Evolutionary conservation across 2,329 filamentous ascomycete species (phyloP).

Genomic region (Ascochyta fabae): DNA sequence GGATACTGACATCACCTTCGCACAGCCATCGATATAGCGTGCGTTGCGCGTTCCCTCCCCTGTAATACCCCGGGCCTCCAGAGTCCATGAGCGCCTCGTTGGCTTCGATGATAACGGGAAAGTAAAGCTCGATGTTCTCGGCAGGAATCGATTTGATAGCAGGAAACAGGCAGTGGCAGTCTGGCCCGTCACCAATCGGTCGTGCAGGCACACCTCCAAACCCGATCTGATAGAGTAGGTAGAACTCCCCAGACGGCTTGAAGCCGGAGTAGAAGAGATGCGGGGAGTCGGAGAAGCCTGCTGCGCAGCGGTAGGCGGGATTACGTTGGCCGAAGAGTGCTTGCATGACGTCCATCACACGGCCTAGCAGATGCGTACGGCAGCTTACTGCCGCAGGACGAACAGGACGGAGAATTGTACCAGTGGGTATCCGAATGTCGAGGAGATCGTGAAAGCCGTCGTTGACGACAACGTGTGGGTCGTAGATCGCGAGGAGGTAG

Average conservation of each 20-base stretch:
- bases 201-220: conserved; percentile 59
- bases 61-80: conserved; percentile 56
- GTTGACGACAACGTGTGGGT: conserved; percentile 58
- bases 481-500: conserved; percentile 57
- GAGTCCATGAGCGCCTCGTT: conserved; percentile 57
- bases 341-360: conserved; percentile 59
- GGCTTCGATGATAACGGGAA: conserved; percentile 56
- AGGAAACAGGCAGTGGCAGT: conserved; percentile 60
- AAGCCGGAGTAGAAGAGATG: conserved; percentile 61
- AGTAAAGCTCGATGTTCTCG: conserved; percentile 58
- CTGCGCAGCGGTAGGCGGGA: conserved; percentile 55
- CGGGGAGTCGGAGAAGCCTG: conserved; percentile 59
- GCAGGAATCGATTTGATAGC: conserved; percentile 59
- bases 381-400: conserved; percentile 57
- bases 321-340: conserved; percentile 58
- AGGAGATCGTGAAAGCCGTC: conserved; percentile 60
- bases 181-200: conserved; percentile 56
- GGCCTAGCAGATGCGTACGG: conserved; percentile 57
- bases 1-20: conserved; percentile 56
- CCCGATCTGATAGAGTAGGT: conserved; percentile 59
- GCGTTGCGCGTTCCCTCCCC: conserved; percentile 58
- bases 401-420: conserved; percentile 55
- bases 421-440: conserved; percentile 55
- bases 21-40: conserved; percentile 57
- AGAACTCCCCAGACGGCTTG: conserved; percentile 57